A percentile compares a stretch with the other conserved stretches of the same genome.
These are phyloP conservation scores for Xylaria arbuscula DNA, from an alignment of 2,329 filamentous ascomycete species.

Conservation along the genomic window DNA sequence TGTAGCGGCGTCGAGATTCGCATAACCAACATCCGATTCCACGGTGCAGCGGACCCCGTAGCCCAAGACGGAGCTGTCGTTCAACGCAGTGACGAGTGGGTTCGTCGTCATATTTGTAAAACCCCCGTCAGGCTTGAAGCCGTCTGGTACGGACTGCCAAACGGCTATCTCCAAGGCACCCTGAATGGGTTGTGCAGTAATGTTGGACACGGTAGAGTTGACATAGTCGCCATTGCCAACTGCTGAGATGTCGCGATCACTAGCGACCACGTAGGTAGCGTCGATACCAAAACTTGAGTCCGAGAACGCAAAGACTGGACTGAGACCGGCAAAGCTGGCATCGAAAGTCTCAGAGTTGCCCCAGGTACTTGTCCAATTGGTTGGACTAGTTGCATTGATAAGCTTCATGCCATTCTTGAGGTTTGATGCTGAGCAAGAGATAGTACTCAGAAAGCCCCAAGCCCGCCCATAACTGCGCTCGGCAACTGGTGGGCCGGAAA, in stretches of 20 bases:
- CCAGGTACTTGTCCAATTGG: constrained; percentile 9
- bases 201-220: background rate
- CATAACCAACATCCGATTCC: constrained; percentile 13
- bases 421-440: constrained; percentile 14
- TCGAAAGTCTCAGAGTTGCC: background rate
- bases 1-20: constrained; percentile 5
- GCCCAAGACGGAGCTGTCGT: constrained; percentile 19
- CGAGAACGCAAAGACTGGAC: background rate
- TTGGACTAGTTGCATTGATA: constrained; percentile 5
- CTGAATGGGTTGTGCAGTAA: constrained; percentile 3
- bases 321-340: background rate
- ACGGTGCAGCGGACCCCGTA: constrained; percentile 19
- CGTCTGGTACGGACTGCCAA: constrained; percentile 19
- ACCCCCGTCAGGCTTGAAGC: constrained; percentile 16
- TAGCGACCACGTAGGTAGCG: constrained; percentile 4
- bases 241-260: constrained; percentile 4
- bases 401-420: constrained; percentile 12
- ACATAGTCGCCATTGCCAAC: constrained; percentile 9
- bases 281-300: constrained; percentile 10
- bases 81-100: constrained; percentile 11
- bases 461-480: constrained; percentile 17
- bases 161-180: constrained; percentile 17
- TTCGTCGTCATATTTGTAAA: constrained; percentile 19
- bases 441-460: constrained; percentile 17
- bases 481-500: constrained; percentile 17